phyloP scores from a whole-genome alignment of 495 filamentous ascomycete species.

The Tuber indicum region DNA sequence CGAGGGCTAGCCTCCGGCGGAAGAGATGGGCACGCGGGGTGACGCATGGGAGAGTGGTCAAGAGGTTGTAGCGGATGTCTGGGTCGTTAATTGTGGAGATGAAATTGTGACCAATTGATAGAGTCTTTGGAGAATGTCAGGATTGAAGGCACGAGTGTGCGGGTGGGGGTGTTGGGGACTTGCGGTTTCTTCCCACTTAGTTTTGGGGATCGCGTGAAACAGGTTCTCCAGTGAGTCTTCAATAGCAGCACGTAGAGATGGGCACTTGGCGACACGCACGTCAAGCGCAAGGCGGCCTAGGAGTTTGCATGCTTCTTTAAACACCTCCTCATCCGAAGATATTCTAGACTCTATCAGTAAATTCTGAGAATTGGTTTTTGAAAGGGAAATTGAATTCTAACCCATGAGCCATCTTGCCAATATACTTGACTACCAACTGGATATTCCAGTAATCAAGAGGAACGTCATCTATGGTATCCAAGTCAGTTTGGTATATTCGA shows the following conservation, averaged over 20 bases:
- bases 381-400: constrained; percentile 7
- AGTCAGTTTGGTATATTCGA: neutral
- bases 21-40: constrained; percentile 55
- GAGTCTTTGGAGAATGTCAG: constrained; percentile 47
- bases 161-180: neutral
- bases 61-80: constrained; percentile 53
- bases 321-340: constrained; percentile 11
- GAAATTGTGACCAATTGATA: constrained; percentile 51
- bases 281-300: constrained; percentile 60
- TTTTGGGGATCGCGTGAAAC: constrained; percentile 44
- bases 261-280: constrained; percentile 47
- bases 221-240: constrained; percentile 48
- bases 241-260: constrained; percentile 45
- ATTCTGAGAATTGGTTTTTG: neutral
- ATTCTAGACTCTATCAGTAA: constrained; percentile 11
- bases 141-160: constrained; percentile 14
- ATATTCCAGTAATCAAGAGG: constrained; percentile 27
- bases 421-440: constrained; percentile 21
- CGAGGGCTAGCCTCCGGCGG: constrained; percentile 64
- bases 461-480: neutral
- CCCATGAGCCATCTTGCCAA: constrained; percentile 23
- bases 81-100: constrained; percentile 49
- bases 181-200: constrained; percentile 36
- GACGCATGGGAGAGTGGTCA: constrained; percentile 54
- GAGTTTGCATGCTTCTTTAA: constrained; percentile 35